Base-by-base conservation (phyloP, 257 asterid genomes). In the Solanum raphanifolium region DNA sequence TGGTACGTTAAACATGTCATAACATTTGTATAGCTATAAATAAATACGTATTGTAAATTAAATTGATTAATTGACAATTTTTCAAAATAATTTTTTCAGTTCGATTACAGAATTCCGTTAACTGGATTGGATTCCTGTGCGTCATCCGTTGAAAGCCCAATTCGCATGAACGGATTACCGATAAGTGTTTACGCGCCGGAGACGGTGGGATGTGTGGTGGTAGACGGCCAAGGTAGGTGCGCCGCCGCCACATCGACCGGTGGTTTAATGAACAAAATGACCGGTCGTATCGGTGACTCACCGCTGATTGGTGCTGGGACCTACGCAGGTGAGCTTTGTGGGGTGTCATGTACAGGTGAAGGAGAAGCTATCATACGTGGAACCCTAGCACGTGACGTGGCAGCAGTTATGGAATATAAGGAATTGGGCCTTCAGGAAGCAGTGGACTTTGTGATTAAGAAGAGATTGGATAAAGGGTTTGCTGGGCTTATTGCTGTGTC, bases 161-260 rank as follows among this genome's bases (percentile, higher is more conserved):
- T 97, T 5, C 35, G 76, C 35, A 97, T 97, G 99, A 97, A 97
- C 81, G 99, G 99, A 2, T 93, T 97, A 9, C 99, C 99, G 10
- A 92, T 97, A 88, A 92, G 93, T 87, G 76, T 97, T 0, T 97
- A 97, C 71, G 94, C 99, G 6, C 99, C 98, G 6, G 99, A 97
- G 91, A 97, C 99, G 0, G 99, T 95, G 0, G 99, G 99, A 0
- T 97, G 99, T 62, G 99, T 92, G 92, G 99, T 93, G 94, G 99
- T 95, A 20, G 99, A 97, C 85, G 36, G 91, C 76, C 85, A 92
- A 27, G 99, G 99, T 3, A 91, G 92, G 18, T 97, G 99, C 83
- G 98, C 99, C 1, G 99, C 99, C 4, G 99, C 98, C 85, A 97
- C 99, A 2, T 97, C 99, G 11, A 97, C 99, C 0, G 99, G 99